Base-by-base conservation (phyloP, 23 red algal genomes). In the Gracilaria caudata region DNA sequence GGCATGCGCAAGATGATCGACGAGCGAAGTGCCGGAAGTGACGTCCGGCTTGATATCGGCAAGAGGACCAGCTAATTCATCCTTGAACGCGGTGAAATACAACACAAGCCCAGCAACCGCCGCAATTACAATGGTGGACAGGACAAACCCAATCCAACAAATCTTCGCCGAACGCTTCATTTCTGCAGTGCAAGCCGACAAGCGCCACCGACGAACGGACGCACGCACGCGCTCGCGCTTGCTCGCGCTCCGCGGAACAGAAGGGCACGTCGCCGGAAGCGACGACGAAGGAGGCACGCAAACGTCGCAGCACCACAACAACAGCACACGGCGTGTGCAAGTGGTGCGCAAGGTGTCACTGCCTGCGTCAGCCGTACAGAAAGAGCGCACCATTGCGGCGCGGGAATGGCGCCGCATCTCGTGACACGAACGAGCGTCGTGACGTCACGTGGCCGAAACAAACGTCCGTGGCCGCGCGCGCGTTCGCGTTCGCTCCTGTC, bases 1-100 rank as follows among this genome's bases (percentile, higher is more conserved):
- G 39, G 81, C 56, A 40, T 93, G 90, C 43, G 70, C 63, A 47
- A 86, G 81, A 80, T 93, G 90, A 45, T 93, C 90, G 47, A 73
- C 44, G 6, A 73, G 64, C 1, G 82, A 71, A 30, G 81, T 73
- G 14, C 30, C 64, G 14, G 64, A 41, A 17, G 14, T 40, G 36
- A 39, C 45, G 60, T 25, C 81, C 26, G 82, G 63, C 29, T 28
- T 57, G 7, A 66, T 7, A 8, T 29, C 45, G 49, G 40, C 9
- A 6, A 44, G 11, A 24, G 65, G 68, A 10, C 49, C 64, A 20
- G 78, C 46, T 25, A 66, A 20, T 16, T 60, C 43, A 72, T 74
- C 40, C 21, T 68, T 58, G 38, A 75, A 84, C 4, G 78, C 88
- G 34, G 79, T 84, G 68, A 83, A 81, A 34, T 84, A 84, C 19